Percentiles rank a stretch among this genome's conserved stretches.
phyloP scores from a whole-genome alignment of 495 filamentous ascomycete species.

The Diplogelasinospora grovesii region DNA sequence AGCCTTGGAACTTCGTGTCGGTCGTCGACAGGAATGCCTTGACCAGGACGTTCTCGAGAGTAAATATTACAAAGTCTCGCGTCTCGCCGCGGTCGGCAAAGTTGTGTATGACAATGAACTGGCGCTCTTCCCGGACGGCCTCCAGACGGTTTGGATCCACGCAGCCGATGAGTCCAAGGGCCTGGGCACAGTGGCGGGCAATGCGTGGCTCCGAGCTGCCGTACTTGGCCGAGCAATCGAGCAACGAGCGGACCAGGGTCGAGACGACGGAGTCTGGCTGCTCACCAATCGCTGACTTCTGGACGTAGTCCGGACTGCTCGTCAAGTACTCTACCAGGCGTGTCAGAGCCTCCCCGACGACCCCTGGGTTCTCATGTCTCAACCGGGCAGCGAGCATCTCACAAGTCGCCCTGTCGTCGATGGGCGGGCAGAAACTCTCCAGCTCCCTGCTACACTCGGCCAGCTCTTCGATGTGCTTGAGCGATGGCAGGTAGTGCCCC shows the following conservation, averaged over 20 bases:
- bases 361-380: constrained; percentile 72
- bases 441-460: constrained; percentile 58
- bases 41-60: constrained; percentile 80
- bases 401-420: constrained; percentile 48
- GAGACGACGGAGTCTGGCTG: constrained; percentile 73
- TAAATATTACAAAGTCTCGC: constrained; percentile 75
- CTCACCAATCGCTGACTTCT: constrained; percentile 74
- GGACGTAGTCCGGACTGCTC: constrained; percentile 70
- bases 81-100: constrained; percentile 75
- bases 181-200: constrained; percentile 64
- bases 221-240: constrained; percentile 79
- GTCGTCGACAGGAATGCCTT: constrained; percentile 84
- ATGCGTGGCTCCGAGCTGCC: constrained; percentile 60
- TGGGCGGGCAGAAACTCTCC: constrained; percentile 50
- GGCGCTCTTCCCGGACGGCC: constrained; percentile 62
- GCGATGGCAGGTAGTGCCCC: constrained; percentile 68
- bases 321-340: constrained; percentile 71
- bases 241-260: constrained; percentile 62
- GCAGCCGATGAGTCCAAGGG: constrained; percentile 81
- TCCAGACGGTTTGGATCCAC: constrained; percentile 88
- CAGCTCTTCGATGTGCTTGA: constrained; percentile 65
- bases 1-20: constrained; percentile 80
- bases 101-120: constrained; percentile 78
- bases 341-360: constrained; percentile 69
- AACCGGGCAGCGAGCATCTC: constrained; percentile 64